Conservation (phyloP, 768 basidiomycete genomes). For the Lactarius evosmus region DNA sequence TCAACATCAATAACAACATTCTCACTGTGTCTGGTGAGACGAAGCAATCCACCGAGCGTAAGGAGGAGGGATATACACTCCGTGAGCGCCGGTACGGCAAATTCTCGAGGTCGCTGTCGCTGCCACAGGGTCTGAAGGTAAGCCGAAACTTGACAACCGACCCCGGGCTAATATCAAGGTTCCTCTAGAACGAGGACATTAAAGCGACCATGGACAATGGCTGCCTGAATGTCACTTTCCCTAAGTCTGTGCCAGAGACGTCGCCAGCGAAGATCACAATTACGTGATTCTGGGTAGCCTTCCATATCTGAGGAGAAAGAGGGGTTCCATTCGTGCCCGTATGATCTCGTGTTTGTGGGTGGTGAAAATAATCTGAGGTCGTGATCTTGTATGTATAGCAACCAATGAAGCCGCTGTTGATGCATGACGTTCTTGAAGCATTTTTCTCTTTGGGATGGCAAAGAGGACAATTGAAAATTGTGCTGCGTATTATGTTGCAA, state of each 20-base stretch:
- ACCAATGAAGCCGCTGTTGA: neutral
- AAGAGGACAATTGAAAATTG: neutral
- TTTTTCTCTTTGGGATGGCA: neutral
- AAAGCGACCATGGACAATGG: conserved; percentile 35
- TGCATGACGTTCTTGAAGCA: neutral
- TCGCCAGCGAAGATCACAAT: conserved; percentile 17
- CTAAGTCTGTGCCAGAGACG: conserved; percentile 25
- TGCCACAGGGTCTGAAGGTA: conserved; percentile 30
- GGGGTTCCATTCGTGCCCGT: neutral
- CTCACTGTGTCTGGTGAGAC: conserved; percentile 53
- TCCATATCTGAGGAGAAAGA: neutral
- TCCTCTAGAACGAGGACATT: conserved; percentile 31
- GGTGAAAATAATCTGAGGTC: neutral
- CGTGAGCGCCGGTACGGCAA: conserved; percentile 35
- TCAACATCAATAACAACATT: conserved; percentile 50
- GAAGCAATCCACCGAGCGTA: conserved; percentile 34
- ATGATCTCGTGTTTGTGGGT: neutral
- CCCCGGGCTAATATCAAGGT: neutral
- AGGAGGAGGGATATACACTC: conserved; percentile 38
- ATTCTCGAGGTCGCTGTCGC: conserved; percentile 32
- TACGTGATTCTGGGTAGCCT: neutral
- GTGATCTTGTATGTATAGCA: neutral
- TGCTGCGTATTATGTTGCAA: neutral
- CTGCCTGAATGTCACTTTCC: conserved; percentile 34
- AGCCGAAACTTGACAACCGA: neutral